Evolutionary conservation across 345 rosid species (phyloP).

Genomic region (Brassica rapa): DNA sequence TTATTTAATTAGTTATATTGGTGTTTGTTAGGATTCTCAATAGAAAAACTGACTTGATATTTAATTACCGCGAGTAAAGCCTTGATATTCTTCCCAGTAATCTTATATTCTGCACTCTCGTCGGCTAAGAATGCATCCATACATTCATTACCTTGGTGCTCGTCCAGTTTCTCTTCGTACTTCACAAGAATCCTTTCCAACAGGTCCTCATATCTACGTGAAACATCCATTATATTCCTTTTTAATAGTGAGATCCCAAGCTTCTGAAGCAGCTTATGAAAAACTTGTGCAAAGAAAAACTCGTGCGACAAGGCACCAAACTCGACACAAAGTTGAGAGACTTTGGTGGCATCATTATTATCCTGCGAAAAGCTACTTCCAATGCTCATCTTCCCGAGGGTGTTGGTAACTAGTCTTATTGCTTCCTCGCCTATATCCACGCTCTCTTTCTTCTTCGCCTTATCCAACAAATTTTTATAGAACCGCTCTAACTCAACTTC

Average conservation of each 20-base stretch:
- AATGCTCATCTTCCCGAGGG: not conserved
- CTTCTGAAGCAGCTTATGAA: not conserved
- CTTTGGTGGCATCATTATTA: not conserved
- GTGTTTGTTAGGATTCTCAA: not conserved
- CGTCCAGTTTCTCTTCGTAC: not conserved
- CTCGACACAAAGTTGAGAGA: not conserved
- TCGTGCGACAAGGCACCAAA: not conserved
- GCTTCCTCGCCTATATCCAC: not conserved
- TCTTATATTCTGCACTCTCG: not conserved
- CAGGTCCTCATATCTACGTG: not conserved
- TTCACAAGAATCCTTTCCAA: not conserved
- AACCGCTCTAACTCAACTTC: not conserved
- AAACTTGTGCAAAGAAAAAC: not conserved
- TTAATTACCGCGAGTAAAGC: not conserved
- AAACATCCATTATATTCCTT: not conserved
- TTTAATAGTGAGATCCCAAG: not conserved
- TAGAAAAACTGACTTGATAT: not conserved
- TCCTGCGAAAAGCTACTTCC: not conserved
- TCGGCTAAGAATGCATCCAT: not conserved
- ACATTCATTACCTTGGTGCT: not conserved
- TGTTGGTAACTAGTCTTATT: not conserved
- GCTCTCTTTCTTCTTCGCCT: not conserved
- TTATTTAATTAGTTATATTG: not conserved
- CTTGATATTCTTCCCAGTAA: not conserved
- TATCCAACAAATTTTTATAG: too few relatives aligned